phyloP scores from a whole-genome alignment of 306 rosid genomes.

The Prunus fruticosa region DNA sequence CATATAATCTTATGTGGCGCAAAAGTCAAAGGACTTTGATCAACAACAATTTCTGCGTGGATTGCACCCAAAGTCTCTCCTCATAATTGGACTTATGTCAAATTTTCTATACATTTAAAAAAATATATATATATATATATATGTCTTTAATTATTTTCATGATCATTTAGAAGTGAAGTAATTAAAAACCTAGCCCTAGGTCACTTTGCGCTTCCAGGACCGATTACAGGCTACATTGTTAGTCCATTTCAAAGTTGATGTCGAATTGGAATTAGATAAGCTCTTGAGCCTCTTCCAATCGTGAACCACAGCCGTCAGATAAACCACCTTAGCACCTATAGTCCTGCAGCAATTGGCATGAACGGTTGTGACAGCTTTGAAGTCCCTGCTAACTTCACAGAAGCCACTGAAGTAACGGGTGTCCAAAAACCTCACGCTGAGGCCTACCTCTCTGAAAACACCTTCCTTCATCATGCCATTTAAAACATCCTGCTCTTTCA shows the following conservation, averaged over 20 bases:
- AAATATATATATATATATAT: too few species aligned
- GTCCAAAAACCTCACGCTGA: slow-evolving; percentile 21
- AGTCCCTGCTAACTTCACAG: neutral
- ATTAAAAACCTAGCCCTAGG: too few species aligned
- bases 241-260: slow-evolving; percentile 10
- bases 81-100: too few species aligned
- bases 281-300: slow-evolving; percentile 30
- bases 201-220: too few species aligned
- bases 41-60: too few species aligned
- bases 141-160: too few species aligned
- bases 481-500: too few species aligned
- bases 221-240: neutral
- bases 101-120: too few species aligned
- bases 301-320: slow-evolving; percentile 17
- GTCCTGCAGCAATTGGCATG: slow-evolving; percentile 40
- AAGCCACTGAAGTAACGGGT: slow-evolving; percentile 33
- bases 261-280: neutral
- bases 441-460: slow-evolving; percentile 1
- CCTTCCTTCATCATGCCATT: neutral
- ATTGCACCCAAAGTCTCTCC: too few species aligned
- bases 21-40: too few species aligned
- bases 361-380: slow-evolving; percentile 6
- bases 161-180: too few species aligned
- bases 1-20: too few species aligned
- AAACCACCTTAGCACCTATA: slow-evolving; percentile 17